Percentiles rank a stretch among this genome's conserved stretches.
These are phyloP conservation scores for Tuber umbilicatum DNA, from an alignment of 495 filamentous ascomycete genomes.

Conservation along the genomic window DNA sequence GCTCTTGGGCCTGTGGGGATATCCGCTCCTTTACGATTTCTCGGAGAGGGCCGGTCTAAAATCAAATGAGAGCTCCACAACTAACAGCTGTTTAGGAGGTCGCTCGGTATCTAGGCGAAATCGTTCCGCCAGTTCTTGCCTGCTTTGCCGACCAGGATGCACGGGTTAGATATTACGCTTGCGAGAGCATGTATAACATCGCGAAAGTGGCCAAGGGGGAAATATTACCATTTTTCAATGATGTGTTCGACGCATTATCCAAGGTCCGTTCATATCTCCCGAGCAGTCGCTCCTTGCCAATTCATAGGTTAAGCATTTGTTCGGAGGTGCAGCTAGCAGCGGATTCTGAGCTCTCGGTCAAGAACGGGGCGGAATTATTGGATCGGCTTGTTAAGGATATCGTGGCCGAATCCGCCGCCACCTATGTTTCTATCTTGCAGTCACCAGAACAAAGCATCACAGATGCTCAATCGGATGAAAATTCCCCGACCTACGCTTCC, in stretches of 20 bases:
- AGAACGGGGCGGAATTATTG: slow-evolving; percentile 94
- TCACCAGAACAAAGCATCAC: slow-evolving; percentile 46
- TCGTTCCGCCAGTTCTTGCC: slow-evolving; percentile 94
- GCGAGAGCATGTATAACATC: slow-evolving; percentile 99
- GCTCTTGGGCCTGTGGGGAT: slow-evolving; percentile 76
- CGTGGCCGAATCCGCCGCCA: slow-evolving; percentile 89
- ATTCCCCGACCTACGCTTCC: slow-evolving; percentile 48
- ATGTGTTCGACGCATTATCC: slow-evolving; percentile 93
- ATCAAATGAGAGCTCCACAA: not conserved
- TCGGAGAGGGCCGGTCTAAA: not conserved
- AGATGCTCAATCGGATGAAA: slow-evolving; percentile 48
- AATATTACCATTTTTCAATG: slow-evolving; percentile 86
- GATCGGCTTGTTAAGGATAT: slow-evolving; percentile 98
- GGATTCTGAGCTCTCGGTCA: slow-evolving; percentile 92
- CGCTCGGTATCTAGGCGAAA: slow-evolving; percentile 79
- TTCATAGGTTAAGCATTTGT: slow-evolving; percentile 22
- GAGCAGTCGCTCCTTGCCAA: slow-evolving; percentile 6
- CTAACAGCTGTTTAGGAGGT: slow-evolving; percentile 62
- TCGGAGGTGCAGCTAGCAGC: slow-evolving; percentile 66
- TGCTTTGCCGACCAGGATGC: slow-evolving; percentile 99
- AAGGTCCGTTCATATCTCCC: slow-evolving; percentile 57
- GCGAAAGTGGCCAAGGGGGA: slow-evolving; percentile 98
- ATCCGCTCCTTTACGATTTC: not conserved
- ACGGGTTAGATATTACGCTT: slow-evolving; percentile 94
- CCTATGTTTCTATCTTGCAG: slow-evolving; percentile 84